Conservation (phyloP, 1,284 basidiomycete species). For the Trichosporon sp. region DNA sequence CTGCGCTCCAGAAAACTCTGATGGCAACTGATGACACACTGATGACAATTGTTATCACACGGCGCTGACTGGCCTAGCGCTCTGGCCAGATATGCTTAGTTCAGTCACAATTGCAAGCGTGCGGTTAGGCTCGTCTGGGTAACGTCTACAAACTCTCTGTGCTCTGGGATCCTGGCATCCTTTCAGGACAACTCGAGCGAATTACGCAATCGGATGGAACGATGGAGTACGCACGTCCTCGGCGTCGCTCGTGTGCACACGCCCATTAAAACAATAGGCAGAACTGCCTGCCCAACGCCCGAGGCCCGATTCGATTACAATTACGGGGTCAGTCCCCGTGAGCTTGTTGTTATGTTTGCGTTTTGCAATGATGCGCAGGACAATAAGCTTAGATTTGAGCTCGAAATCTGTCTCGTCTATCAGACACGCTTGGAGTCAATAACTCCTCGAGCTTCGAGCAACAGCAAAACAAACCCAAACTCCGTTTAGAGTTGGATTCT, state of each 20-base stretch:
- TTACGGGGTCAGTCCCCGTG: slow-evolving; percentile 13
- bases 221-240: neutral
- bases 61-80: neutral
- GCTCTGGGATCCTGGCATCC: neutral
- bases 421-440: neutral
- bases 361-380: neutral
- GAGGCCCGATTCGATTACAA: neutral
- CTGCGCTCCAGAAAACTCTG: neutral
- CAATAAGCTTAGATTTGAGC: slow-evolving; percentile 3
- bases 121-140: neutral
- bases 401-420: slow-evolving; percentile 1
- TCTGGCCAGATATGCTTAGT: slow-evolving; percentile 6
- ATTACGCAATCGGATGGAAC: neutral
- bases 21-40: neutral
- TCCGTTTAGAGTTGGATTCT: neutral
- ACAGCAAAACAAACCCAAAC: neutral
- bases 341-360: slow-evolving; percentile 9
- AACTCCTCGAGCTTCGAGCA: neutral
- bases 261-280: neutral
- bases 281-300: neutral
- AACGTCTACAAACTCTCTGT: neutral
- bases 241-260: neutral
- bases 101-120: slow-evolving; percentile 2
- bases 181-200: neutral
- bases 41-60: neutral